Evolutionary conservation across 2,329 filamentous ascomycete species (phyloP).

Genomic region (Spiromastix sp.): DNA sequence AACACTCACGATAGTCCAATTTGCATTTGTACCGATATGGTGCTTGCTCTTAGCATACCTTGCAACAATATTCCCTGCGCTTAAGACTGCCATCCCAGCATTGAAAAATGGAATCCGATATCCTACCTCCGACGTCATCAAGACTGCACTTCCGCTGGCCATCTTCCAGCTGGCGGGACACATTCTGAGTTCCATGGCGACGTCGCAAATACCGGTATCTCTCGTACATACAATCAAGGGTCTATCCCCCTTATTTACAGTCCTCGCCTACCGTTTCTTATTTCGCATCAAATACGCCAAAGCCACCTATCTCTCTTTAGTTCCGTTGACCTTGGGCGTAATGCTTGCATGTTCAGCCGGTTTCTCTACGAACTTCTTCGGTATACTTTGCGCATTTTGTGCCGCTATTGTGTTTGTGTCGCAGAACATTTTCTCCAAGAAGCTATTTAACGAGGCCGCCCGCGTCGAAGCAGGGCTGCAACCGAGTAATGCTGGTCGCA

Average conservation of each 20-base stretch:
- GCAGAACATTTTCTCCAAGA: slow-evolving; percentile 97
- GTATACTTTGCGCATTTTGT: slow-evolving; percentile 78
- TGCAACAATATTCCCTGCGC: slow-evolving; percentile 57
- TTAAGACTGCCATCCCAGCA: slow-evolving; percentile 64
- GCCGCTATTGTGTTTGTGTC: slow-evolving; percentile 94
- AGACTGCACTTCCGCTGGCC: slow-evolving; percentile 81
- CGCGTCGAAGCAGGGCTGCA: slow-evolving; percentile 67
- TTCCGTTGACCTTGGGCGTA: slow-evolving; percentile 90
- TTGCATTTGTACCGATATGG: slow-evolving; percentile 81
- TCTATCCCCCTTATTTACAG: slow-evolving; percentile 88
- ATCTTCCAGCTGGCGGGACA: slow-evolving; percentile 90
- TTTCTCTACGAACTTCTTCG: slow-evolving; percentile 78
- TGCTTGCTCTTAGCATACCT: slow-evolving; percentile 72
- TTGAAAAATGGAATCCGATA: slow-evolving; percentile 73
- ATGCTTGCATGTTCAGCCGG: slow-evolving; percentile 92
- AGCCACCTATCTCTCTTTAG: slow-evolving; percentile 76
- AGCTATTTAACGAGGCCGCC: slow-evolving; percentile 89
- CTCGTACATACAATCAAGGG: slow-evolving; percentile 98
- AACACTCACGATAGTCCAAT: slow-evolving; percentile 86
- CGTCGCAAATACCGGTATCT: slow-evolving; percentile 88
- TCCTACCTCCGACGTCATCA: slow-evolving; percentile 71
- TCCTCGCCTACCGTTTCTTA: slow-evolving; percentile 80
- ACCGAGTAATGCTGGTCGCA: slow-evolving; percentile 52
- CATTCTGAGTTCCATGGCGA: slow-evolving; percentile 86
- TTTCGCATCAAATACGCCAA: slow-evolving; percentile 81